Percentiles rank a stretch among this genome's conserved stretches.
phyloP scores from a whole-genome alignment of 148 eudicot species.

The Vaccinium vitisidaea region DNA sequence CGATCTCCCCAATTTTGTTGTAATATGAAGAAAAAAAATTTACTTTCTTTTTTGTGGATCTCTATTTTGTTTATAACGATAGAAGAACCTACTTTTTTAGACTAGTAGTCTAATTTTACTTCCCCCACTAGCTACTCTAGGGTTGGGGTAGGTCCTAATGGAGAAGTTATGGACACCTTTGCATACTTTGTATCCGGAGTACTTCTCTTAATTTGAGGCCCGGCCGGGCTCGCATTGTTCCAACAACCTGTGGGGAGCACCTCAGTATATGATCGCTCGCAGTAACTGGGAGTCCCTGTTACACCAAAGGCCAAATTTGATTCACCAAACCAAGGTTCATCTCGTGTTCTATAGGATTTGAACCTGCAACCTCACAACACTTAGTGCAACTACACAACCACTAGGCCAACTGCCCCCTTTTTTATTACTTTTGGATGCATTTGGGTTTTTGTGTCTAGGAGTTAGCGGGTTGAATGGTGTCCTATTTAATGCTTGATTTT shows the following conservation, averaged over 20 bases:
- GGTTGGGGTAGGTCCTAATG: no score
- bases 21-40: not conserved
- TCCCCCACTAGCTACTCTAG: no score
- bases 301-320: no score
- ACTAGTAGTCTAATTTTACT: not conserved
- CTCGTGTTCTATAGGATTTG: not conserved
- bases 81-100: not conserved
- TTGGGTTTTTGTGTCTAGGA: not conserved
- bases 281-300: no score
- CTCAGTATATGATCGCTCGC: no score
- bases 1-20: not conserved
- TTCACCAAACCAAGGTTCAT: no score
- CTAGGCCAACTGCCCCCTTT: not conserved
- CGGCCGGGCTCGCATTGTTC: no score
- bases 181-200: no score
- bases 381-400: not conserved
- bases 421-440: not conserved
- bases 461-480: not conserved
- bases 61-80: not conserved
- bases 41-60: not conserved
- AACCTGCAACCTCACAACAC: not conserved
- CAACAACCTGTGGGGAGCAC: no score
- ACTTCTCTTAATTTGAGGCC: no score
- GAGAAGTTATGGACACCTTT: no score
- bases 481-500: not conserved